A percentile compares a stretch with the other conserved stretches of the same genome.
These are phyloP conservation scores for Gymnopilus junonius DNA, from an alignment of 768 basidiomycete genomes.

Conservation along the genomic window DNA sequence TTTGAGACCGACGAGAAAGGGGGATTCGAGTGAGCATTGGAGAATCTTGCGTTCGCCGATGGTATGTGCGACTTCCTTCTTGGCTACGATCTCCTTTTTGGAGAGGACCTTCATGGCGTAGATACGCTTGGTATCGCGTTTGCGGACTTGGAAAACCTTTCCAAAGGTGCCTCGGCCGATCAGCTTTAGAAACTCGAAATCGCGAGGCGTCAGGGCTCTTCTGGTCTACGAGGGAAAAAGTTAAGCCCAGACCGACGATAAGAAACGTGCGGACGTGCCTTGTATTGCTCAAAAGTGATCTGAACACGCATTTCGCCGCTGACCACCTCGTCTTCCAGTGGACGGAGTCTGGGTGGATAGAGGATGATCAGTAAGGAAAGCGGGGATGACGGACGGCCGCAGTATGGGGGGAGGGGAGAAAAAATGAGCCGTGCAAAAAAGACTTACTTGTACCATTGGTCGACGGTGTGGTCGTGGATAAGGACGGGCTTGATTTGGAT, in stretches of 20 bases:
- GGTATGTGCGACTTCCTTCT: slow-evolving; percentile 99
- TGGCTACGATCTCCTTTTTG: slow-evolving; percentile 98
- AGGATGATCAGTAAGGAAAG: slow-evolving; percentile 3
- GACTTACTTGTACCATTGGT: slow-evolving; percentile 97
- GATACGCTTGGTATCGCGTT: slow-evolving; percentile 96
- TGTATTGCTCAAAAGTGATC: slow-evolving; percentile 89
- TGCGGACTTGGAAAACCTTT: slow-evolving; percentile 98
- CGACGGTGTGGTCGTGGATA: slow-evolving; percentile 92
- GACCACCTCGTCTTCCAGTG: slow-evolving; percentile 80
- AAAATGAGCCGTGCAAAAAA: no score
- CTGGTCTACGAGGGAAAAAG: slow-evolving; percentile 62
- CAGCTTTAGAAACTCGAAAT: slow-evolving; percentile 98
- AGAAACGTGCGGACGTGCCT: slow-evolving; percentile 58
- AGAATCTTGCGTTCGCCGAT: slow-evolving; percentile 99
- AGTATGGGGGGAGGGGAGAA: slow-evolving; percentile 16
- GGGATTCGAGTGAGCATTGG: slow-evolving; percentile 89
- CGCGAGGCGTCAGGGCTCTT: slow-evolving; percentile 87
- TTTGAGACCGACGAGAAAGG: slow-evolving; percentile 97
- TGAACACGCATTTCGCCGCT: slow-evolving; percentile 95
- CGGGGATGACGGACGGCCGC: slow-evolving; percentile 2
- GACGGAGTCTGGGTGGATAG: slow-evolving; percentile 58
- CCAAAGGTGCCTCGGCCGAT: slow-evolving; percentile 99
- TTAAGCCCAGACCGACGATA: slow-evolving; percentile 4
- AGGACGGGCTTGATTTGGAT: slow-evolving; percentile 91
- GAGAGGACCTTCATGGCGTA: slow-evolving; percentile 99